Evolutionary conservation across 495 filamentous ascomycete species (phyloP), one percentile per base, ranked within the genome.

Genomic region (Alectoria sarmentosa): DNA sequence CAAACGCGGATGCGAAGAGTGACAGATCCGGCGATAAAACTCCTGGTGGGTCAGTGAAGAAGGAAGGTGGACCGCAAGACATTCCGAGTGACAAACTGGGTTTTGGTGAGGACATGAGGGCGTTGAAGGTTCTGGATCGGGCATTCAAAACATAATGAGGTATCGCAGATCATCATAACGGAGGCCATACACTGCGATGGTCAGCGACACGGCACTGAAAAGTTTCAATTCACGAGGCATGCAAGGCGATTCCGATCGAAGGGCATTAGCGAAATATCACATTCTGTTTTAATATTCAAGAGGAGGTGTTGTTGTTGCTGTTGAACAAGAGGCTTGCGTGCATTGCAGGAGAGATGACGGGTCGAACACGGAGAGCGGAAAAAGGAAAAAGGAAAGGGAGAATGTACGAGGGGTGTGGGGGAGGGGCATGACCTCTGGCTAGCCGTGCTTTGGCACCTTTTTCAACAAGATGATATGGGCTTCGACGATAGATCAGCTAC

Each of bases 111-210:
- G 88, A 90, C 66, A 81, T 81, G 68, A 75, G 86, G 59, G 86
- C 86, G 1, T 75, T 91, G 49, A 80, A 83, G 62, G 83, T 87
- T 59, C 75, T 92, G 58, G 84, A 92, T 71, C 76, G 67, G 36
- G 67, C 60, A 1, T 69, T 69, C 57, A 67, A 48, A 37, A 66
- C 65, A n/a, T 66, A 38, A 66, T 9, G 34, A 62, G 60, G 7
- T n/a, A 34, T 55, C 17, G 30, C 49, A 54, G 30, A 23, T 34
- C 30, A n/a, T 6, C 30, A 55, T n/a, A 11, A 34, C 1, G 52
- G 26, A 55, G 28, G 30, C 52, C 21, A 55, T 1, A 9, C 52
- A 21, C 34, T 32, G 15, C 21, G 52, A 55, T 34, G 52, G 52
- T 21, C 52, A 17, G 23, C 17, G 52, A 36, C 14, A 34, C 21